These are phyloP conservation scores for Mycena leptocephala DNA, from an alignment of 768 basidiomycete species.

Conservation along the genomic window DNA sequence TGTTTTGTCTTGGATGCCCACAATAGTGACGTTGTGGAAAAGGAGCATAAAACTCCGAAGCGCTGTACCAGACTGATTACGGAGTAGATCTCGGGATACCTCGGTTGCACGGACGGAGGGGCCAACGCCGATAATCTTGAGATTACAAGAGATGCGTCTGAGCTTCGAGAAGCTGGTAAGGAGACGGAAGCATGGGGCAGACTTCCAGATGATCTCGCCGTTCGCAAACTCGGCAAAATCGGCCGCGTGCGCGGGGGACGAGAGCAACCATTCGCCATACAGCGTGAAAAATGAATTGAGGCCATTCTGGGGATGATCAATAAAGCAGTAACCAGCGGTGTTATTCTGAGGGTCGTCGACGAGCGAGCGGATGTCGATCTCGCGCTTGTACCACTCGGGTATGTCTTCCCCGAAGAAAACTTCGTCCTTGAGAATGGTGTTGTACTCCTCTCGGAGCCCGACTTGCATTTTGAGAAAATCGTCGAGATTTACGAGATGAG, in stretches of 20 bases:
- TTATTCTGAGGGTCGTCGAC: neutral
- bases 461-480: neutral
- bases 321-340: neutral
- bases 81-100: neutral
- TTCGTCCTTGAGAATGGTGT: neutral
- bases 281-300: neutral
- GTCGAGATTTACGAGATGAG: neutral
- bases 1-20: neutral
- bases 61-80: neutral
- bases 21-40: neutral
- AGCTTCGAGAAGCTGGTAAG: neutral
- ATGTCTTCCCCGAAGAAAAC: constrained; percentile 1
- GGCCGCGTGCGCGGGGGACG: neutral
- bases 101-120: constrained; percentile 12
- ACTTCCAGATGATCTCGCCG: neutral
- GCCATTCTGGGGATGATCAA: neutral
- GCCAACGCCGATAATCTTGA: constrained; percentile 2
- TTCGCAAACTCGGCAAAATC: neutral
- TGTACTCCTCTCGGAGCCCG: neutral
- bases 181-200: neutral
- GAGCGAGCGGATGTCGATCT: neutral
- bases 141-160: neutral
- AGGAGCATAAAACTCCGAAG: neutral
- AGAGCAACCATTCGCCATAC: neutral
- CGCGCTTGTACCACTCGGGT: neutral